Percentiles rank a stretch among this genome's conserved stretches.
phyloP scores from a whole-genome alignment of 345 rosid species.

The Leavenworthia alabamica region DNA sequence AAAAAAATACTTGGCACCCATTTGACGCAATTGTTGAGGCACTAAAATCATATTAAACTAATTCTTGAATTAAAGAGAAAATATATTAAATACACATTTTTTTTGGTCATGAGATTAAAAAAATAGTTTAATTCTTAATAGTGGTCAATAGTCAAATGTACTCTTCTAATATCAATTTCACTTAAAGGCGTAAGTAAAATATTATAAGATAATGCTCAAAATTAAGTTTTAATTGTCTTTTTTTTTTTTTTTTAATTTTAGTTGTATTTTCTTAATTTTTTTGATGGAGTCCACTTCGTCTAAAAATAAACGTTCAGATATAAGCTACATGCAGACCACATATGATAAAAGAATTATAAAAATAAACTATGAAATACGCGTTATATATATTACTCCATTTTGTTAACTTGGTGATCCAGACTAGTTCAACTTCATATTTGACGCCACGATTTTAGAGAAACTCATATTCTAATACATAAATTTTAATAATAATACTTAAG shows the following conservation, averaged over 20 bases:
- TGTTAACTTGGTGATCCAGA: conserved; percentile 5
- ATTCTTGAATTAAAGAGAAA: neutral
- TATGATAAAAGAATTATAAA: neutral
- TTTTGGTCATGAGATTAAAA: neutral
- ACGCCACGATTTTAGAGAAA: conserved; percentile 28
- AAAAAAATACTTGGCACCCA: conserved; percentile 24
- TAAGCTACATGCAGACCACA: conserved; percentile 32
- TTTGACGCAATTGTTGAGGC: conserved; percentile 20
- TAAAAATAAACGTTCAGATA: neutral
- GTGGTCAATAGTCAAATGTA: conserved; percentile 1
- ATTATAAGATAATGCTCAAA: neutral
- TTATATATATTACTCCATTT: neutral
- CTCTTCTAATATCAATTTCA: neutral
- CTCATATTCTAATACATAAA: neutral
- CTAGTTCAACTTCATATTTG: conserved; percentile 27
- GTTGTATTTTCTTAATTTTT: neutral
- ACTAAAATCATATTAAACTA: neutral
- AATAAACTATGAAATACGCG: conserved; percentile 7
- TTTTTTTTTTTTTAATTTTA: neutral
- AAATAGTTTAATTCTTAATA: neutral
- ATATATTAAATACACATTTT: neutral
- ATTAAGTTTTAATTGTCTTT: neutral
- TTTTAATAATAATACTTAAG: neutral
- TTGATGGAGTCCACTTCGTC: neutral
- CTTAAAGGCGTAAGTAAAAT: neutral